These are phyloP conservation scores for Thielaviopsis populi DNA, from an alignment of 2,329 filamentous ascomycete genomes.

Conservation along the genomic window DNA sequence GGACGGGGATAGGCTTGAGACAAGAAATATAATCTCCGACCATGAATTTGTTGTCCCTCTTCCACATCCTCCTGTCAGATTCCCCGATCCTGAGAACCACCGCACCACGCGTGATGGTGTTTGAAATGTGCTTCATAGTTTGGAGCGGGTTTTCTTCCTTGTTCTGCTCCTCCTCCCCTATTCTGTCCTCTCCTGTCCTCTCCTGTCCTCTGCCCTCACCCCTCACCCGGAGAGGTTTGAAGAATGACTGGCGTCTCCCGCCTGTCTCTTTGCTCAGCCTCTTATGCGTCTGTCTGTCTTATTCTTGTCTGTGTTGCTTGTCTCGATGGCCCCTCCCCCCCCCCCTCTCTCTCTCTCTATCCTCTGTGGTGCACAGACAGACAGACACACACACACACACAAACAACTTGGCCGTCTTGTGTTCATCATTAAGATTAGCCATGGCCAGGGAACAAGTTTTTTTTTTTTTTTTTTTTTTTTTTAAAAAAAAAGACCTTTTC, in stretches of 20 bases:
- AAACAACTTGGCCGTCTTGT: background rate
- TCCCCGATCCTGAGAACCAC: background rate
- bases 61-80: background rate
- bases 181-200: background rate
- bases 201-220: background rate
- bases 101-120: background rate
- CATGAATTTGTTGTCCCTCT: background rate
- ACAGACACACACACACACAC: background rate
- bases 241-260: background rate
- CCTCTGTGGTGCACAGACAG: background rate
- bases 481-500: background rate
- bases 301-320: background rate
- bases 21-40: constrained; percentile 1
- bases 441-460: background rate
- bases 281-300: too few relatives aligned
- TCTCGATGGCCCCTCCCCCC: background rate
- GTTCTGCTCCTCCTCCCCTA: background rate
- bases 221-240: background rate
- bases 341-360: background rate
- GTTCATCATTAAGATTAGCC: background rate
- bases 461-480: too few relatives aligned
- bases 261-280: background rate
- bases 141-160: background rate
- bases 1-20: background rate
- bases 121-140: background rate